A percentile compares a stretch with the other conserved stretches of the same genome.
These are phyloP conservation scores for Lophium mytilinum DNA, from an alignment of 495 filamentous ascomycete species.

Conservation along the genomic window DNA sequence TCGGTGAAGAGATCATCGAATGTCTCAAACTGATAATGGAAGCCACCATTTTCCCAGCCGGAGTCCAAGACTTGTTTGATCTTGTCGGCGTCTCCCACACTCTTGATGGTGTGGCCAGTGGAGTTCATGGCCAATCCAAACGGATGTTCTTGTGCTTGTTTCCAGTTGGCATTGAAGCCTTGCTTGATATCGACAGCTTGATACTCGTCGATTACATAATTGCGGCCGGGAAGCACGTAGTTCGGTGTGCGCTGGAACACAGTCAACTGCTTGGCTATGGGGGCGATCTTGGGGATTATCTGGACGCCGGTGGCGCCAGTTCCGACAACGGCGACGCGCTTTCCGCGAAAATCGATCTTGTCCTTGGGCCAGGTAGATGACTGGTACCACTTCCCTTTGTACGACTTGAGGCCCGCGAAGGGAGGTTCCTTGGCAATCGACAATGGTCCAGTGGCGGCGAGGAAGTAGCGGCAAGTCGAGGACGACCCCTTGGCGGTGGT, in stretches of 20 bases:
- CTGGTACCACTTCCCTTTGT: not conserved
- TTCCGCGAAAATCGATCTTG: not conserved
- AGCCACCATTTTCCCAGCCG: constrained; percentile 25
- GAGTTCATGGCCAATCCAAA: too few relatives aligned
- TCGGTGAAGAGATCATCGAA: too few relatives aligned
- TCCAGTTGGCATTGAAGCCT: too few relatives aligned
- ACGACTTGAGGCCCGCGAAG: not conserved
- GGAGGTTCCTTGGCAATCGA: not conserved
- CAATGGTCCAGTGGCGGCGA: not conserved
- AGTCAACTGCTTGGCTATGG: not conserved
- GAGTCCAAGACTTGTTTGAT: constrained; percentile 26
- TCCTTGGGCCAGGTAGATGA: constrained; percentile 2
- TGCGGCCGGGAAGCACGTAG: too few relatives aligned
- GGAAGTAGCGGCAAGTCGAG: not conserved
- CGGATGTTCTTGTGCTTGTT: too few relatives aligned
- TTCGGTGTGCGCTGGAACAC: not conserved
- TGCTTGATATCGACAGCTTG: too few relatives aligned
- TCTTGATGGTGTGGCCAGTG: too few relatives aligned
- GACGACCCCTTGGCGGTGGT: not conserved
- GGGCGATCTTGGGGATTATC: not conserved
- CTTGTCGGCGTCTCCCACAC: too few relatives aligned
- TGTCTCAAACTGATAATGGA: too few relatives aligned
- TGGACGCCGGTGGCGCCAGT: constrained; percentile 6
- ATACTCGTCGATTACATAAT: too few relatives aligned
- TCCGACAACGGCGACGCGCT: constrained; percentile 7